Conservation (phyloP, 176 grass and related monocot genomes). For the Bonia amplexicaulis region DNA sequence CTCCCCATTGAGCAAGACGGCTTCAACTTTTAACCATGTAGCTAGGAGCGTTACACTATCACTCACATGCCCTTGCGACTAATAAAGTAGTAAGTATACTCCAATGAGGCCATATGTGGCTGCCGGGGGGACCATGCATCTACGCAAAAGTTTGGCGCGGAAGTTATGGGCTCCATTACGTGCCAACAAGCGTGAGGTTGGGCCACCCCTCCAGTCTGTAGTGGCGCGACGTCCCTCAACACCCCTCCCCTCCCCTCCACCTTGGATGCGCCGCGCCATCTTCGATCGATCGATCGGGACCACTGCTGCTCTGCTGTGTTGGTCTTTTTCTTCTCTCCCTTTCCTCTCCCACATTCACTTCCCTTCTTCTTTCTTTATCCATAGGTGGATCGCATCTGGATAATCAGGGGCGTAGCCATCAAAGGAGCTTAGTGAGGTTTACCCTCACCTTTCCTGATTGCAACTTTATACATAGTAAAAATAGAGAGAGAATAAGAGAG, state of each 20-base stretch:
- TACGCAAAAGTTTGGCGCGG: constrained; percentile 13
- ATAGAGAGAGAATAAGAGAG: too few species aligned
- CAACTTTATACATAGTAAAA: too few species aligned
- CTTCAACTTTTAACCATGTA: not conserved
- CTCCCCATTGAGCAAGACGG: not conserved
- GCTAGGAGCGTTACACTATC: not conserved
- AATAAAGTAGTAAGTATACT: too few species aligned
- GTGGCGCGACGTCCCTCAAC: not conserved
- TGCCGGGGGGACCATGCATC: constrained; percentile 20
- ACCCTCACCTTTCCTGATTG: too few species aligned
- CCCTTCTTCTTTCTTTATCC: too few species aligned
- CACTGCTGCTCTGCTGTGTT: too few species aligned
- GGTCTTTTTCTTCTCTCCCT: too few species aligned
- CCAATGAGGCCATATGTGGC: not conserved
- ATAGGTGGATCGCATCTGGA: too few species aligned
- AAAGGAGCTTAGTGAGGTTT: too few species aligned
- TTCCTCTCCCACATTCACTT: too few species aligned
- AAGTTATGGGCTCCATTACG: constrained; percentile 26
- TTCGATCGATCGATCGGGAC: not conserved
- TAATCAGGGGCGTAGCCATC: too few species aligned
- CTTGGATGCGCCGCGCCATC: constrained; percentile 25
- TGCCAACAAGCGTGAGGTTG: not conserved
- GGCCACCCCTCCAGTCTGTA: not conserved
- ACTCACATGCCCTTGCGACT: not conserved
- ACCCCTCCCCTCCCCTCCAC: too few species aligned